Evolutionary conservation across 257 asterid genomes (phyloP).

Genomic region (Rehmannia glutinosa): DNA sequence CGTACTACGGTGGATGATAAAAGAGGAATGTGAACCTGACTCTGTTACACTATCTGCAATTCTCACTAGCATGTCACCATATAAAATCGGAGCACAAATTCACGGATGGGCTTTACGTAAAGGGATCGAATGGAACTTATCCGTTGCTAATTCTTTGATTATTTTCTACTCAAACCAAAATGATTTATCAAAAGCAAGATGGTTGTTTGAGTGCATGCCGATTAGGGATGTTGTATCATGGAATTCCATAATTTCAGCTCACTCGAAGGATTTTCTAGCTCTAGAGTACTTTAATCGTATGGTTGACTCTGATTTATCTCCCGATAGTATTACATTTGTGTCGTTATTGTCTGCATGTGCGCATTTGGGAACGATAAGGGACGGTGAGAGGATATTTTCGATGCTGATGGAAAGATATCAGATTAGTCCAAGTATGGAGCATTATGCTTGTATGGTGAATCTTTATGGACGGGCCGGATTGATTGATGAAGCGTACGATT

Average conservation of each 20-base stretch:
- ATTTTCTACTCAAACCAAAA: slow-evolving; percentile 48
- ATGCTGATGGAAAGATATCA: slow-evolving; percentile 46
- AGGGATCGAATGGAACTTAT: slow-evolving; percentile 47
- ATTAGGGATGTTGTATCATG: slow-evolving; percentile 64
- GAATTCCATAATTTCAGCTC: slow-evolving; percentile 85
- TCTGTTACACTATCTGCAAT: slow-evolving; percentile 52
- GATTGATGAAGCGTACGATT: slow-evolving; percentile 44
- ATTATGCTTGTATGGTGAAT: slow-evolving; percentile 81
- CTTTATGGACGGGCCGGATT: slow-evolving; percentile 71
- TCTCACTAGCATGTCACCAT: slow-evolving; percentile 30
- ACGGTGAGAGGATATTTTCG: slow-evolving; percentile 52
- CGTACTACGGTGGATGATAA: slow-evolving; percentile 39
- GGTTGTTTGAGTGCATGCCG: slow-evolving; percentile 58
- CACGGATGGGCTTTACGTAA: slow-evolving; percentile 70
- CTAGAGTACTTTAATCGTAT: slow-evolving; percentile 52
- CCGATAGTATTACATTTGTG: slow-evolving; percentile 66
- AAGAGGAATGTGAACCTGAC: slow-evolving; percentile 47
- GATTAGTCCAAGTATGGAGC: slow-evolving; percentile 62
- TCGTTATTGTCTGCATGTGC: slow-evolving; percentile 65
- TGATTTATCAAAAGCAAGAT: slow-evolving; percentile 28
- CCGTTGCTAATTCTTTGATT: slow-evolving; percentile 55
- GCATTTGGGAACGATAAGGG: slow-evolving; percentile 49
- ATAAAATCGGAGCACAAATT: slow-evolving; percentile 41
- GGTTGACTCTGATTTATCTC: slow-evolving; percentile 30
- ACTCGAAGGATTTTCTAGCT: slow-evolving; percentile 45